A percentile compares a stretch with the other conserved stretches of the same genome.
Conservation (phyloP, 257 asterid genomes). For the Cinchona pubescens region DNA sequence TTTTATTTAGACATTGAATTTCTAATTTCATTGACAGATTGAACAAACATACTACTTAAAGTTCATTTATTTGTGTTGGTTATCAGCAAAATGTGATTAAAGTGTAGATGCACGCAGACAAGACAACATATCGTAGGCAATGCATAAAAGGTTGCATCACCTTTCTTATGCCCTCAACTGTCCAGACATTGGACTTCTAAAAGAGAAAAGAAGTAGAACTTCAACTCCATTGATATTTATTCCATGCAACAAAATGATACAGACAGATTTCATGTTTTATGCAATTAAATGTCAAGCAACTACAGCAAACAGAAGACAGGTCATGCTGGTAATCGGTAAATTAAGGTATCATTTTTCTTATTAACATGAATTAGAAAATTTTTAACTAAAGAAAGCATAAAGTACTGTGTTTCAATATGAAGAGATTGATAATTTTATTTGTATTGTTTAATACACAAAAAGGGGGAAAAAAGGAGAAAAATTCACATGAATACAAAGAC, state of each 20-base stretch:
- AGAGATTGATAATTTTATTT: background rate
- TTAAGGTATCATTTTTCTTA: background rate
- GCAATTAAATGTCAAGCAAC: constrained; percentile 4
- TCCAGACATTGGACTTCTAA: background rate
- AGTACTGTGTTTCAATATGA: background rate
- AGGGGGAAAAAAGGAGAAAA: background rate
- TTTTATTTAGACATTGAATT: background rate
- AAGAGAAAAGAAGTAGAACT: background rate
- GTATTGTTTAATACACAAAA: background rate
- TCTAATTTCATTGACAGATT: background rate
- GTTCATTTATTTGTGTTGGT: background rate
- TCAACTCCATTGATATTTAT: background rate
- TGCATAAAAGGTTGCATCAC: background rate
- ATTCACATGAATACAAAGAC: background rate
- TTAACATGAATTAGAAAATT: background rate
- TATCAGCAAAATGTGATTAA: background rate
- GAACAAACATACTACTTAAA: background rate
- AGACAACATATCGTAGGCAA: background rate
- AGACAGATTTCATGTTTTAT: background rate
- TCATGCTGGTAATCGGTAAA: constrained; percentile 1
- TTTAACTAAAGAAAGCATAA: background rate
- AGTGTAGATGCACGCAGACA: background rate
- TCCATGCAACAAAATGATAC: background rate
- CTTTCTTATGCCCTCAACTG: background rate
- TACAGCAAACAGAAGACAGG: background rate